Evolutionary conservation across 257 asterid species (phyloP).

Genomic region (Perilla frutescens): DNA sequence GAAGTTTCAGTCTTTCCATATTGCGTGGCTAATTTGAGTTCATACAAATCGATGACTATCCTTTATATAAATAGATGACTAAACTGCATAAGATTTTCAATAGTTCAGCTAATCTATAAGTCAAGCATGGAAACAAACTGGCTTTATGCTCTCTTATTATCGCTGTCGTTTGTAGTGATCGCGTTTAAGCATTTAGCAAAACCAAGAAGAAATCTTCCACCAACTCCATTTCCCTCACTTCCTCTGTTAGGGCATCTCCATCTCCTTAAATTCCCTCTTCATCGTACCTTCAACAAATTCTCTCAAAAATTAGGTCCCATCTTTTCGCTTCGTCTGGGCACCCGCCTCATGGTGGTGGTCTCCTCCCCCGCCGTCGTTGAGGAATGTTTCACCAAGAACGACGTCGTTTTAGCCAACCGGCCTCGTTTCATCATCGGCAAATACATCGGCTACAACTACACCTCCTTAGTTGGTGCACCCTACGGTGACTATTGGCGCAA

Average conservation of each 20-base stretch:
- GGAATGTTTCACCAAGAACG: slow-evolving; percentile 50
- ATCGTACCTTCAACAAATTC: slow-evolving; percentile 48
- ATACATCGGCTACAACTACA: slow-evolving; percentile 54
- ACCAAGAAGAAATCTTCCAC: slow-evolving; percentile 36
- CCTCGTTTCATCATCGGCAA: slow-evolving; percentile 42
- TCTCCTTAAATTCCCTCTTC: slow-evolving; percentile 57
- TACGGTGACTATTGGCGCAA: slow-evolving; percentile 54
- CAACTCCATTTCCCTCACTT: slow-evolving; percentile 31
- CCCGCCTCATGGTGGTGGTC: slow-evolving; percentile 51
- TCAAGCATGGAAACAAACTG: neutral
- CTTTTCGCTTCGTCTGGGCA: slow-evolving; percentile 53
- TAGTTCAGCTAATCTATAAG: no score
- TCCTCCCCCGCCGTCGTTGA: slow-evolving; percentile 47
- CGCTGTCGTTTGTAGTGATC: slow-evolving; percentile 15
- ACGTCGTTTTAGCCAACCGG: slow-evolving; percentile 52
- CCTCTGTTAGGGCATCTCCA: slow-evolving; percentile 48
- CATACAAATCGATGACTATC: no score
- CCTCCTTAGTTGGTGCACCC: slow-evolving; percentile 49
- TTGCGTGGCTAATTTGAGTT: no score
- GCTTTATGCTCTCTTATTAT: neutral
- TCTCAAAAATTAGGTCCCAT: slow-evolving; percentile 50
- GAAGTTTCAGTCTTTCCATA: no score
- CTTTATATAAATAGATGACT: no score
- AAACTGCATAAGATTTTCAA: no score
- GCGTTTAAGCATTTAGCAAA: slow-evolving; percentile 6